Evolutionary conservation across 257 asterid species (phyloP).

Genomic region (Capsicum rhomboideum): DNA sequence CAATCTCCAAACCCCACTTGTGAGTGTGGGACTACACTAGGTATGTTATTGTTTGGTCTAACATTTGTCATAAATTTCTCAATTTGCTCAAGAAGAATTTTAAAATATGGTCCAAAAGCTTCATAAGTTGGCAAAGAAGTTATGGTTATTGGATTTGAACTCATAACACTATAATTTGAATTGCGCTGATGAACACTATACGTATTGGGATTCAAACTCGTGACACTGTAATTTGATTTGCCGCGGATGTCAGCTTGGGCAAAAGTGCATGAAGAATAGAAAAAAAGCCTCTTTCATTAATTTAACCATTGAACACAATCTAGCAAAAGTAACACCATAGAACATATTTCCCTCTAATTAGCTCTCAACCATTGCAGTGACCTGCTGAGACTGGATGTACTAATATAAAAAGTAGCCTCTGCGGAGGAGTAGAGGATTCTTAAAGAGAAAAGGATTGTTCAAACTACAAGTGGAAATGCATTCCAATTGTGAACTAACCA

Average conservation of each 20-base stretch:
- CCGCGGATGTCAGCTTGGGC: neutral
- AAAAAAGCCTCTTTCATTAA: neutral
- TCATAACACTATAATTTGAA: neutral
- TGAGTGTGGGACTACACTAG: too few species aligned
- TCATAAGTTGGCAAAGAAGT: neutral
- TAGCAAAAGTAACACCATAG: neutral
- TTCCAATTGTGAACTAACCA: neutral
- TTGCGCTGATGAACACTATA: too few species aligned
- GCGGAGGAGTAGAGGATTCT: neutral
- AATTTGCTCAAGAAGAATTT: too few species aligned
- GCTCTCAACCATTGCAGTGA: neutral
- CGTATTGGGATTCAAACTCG: too few species aligned
- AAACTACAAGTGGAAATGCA: neutral
- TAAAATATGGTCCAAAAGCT: too few species aligned
- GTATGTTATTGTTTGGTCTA: too few species aligned
- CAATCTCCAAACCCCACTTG: too few species aligned
- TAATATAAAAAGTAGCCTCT: neutral
- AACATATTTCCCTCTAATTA: neutral
- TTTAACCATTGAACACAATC: neutral
- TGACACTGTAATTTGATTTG: too few species aligned
- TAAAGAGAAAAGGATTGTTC: neutral
- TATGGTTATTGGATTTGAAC: neutral
- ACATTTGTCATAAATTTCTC: too few species aligned
- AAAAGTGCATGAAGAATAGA: neutral
- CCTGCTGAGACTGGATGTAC: neutral